Percentiles rank a stretch among this genome's conserved stretches.
These are phyloP conservation scores for Daedaleopsis nitida DNA, from an alignment of 768 basidiomycete species.

Conservation along the genomic window DNA sequence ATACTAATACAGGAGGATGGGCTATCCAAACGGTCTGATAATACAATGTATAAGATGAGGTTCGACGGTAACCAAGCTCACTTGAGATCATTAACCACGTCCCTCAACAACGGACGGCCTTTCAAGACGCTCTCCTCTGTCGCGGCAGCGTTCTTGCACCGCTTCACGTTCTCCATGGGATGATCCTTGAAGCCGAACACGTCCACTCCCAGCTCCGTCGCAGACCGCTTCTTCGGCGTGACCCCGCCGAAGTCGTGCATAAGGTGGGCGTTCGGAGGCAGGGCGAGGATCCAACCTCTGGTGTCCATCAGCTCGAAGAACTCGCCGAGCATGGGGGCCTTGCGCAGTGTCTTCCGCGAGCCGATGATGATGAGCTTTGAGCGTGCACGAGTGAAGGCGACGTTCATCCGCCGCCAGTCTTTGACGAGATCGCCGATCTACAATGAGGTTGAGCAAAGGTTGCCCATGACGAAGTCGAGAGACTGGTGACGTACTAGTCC, in stretches of 20 bases:
- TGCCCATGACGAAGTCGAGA: neutral
- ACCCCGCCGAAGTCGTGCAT: conserved; percentile 42
- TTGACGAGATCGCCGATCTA: conserved; percentile 91
- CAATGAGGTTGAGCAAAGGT: neutral
- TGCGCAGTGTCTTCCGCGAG: conserved; percentile 73
- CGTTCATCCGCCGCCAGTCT: conserved; percentile 97
- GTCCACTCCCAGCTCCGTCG: conserved; percentile 22
- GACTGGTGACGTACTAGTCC: conserved; percentile 56
- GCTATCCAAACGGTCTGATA: too few relatives aligned
- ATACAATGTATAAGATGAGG: neutral
- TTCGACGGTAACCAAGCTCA: conserved; percentile 1
- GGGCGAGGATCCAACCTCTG: conserved; percentile 66
- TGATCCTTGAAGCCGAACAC: conserved; percentile 9
- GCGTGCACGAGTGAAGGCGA: conserved; percentile 92
- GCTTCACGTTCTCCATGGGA: conserved; percentile 31
- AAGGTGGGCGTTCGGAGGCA: conserved; percentile 56
- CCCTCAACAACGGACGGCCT: conserved; percentile 61
- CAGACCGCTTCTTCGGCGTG: conserved; percentile 33
- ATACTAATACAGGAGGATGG: too few relatives aligned
- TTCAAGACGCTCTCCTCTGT: conserved; percentile 45
- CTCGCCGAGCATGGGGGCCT: conserved; percentile 60
- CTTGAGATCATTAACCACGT: conserved; percentile 50
- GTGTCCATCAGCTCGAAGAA: conserved; percentile 80
- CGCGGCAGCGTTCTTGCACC: conserved; percentile 33
- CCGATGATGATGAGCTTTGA: conserved; percentile 92